Evolutionary conservation across 2,329 filamentous ascomycete genomes (phyloP), one percentile per base, ranked within the genome.

Genomic region (Colletotrichum agaves): DNA sequence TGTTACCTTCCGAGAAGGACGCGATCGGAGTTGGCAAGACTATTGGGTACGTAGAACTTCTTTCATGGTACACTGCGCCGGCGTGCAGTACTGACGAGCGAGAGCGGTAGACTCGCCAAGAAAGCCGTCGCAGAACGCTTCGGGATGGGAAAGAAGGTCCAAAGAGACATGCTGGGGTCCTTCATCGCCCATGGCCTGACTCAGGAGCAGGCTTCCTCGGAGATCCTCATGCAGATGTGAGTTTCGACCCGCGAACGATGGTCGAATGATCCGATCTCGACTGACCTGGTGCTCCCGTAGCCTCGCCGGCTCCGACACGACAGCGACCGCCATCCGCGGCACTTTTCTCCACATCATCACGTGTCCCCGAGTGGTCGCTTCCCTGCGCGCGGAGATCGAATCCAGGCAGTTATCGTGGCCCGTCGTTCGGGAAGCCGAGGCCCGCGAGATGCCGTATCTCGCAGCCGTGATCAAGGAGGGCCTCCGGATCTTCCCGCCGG

Each of bases 271-370:
- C n/a, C n/a, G 13, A 44, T 19, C 7, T 4, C 13, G 2, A 44
- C 17, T 13, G 41, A n/a, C 17, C 19, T 27, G 27, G 27, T 27
- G 27, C 27, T 27, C 27, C 27, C 5, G 5, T 10, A 52, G 81
- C 37, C 77, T 87, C 5, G 87, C 87, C 5, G 87, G 87, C 5
- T 85, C 85, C 0, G 87, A 89, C 64, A 88, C 85, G 7, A 87
- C 86, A 0, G 85, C 87, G 0, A 86, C 85, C 0, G 82, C 82
- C 1, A 81, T 90, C 5, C 83, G 87, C 2, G 78, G 82, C 41
- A 86, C 82, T 0, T 70, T 89, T 63, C 79, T 89, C n/a, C 81
- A 86, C 73, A 75, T 89, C 68, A 81, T 84, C 21, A 85, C 81
- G 13, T 83, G 80, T 17, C 84, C 84, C 0, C 78, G 76, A 0